Evolutionary conservation across 2,329 filamentous ascomycete genomes (phyloP).

Genomic region (Aspergillus quadrilineatus): DNA sequence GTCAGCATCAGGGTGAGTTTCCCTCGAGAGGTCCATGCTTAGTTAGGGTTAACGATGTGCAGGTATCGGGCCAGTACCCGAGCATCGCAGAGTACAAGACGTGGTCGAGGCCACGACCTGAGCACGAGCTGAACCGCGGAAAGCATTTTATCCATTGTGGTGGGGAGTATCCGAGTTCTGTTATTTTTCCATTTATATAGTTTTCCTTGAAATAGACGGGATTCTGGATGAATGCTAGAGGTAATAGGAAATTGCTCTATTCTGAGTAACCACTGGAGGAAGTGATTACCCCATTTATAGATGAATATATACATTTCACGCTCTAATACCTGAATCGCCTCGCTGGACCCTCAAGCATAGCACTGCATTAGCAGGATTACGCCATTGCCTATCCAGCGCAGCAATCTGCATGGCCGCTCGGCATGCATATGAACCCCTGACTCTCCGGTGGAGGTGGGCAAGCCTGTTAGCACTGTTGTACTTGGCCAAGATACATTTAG

Average conservation of each 20-base stretch:
- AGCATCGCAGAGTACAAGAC: conserved; percentile 42
- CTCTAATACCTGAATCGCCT: too few species aligned
- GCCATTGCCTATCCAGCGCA: too few species aligned
- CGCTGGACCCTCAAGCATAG: too few species aligned
- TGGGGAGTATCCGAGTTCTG: conserved; percentile 36
- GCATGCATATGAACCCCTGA: too few species aligned
- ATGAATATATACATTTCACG: too few species aligned
- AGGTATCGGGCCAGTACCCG: conserved; percentile 36
- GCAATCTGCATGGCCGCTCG: too few species aligned
- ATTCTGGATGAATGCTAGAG: background rate
- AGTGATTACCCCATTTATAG: too few species aligned
- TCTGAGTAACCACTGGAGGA: too few species aligned
- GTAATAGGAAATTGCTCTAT: too few species aligned
- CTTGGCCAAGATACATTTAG: background rate
- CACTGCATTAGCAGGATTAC: too few species aligned
- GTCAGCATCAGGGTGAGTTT: conserved; percentile 23
- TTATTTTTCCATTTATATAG: conserved; percentile 41
- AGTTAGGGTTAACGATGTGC: background rate
- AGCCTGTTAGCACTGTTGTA: too few species aligned
- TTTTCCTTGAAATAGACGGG: background rate
- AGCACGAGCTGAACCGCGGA: conserved; percentile 44
- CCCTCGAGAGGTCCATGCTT: background rate
- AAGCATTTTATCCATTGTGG: conserved; percentile 41
- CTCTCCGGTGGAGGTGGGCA: background rate
- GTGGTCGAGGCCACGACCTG: conserved; percentile 41